phyloP scores from a whole-genome alignment of 352 stramenopile species.

The Plasmopara muralis region DNA sequence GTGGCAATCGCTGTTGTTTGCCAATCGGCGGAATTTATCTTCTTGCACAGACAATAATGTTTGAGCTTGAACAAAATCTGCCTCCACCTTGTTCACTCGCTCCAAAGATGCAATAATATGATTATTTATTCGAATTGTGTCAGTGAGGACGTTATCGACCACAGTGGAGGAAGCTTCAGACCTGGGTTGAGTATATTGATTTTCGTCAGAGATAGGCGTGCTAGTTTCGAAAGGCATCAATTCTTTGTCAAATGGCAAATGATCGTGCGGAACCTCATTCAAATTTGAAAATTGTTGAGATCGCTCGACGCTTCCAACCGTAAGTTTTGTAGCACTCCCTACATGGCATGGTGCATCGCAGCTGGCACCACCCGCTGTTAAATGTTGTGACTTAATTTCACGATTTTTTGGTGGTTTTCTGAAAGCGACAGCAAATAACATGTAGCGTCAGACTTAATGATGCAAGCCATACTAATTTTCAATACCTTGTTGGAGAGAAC shows the following conservation, averaged over 20 bases:
- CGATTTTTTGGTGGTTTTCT: not conserved
- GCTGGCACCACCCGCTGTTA: not conserved
- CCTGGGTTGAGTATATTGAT: not conserved
- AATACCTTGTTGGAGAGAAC: conserved; percentile 19
- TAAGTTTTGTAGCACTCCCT: not conserved
- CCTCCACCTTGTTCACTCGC: conserved; percentile 20
- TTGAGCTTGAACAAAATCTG: conserved; percentile 14
- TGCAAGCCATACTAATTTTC: not conserved
- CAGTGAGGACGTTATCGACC: conserved; percentile 10
- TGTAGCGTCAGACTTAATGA: not conserved
- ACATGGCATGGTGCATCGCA: not conserved
- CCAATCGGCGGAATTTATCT: conserved; percentile 18
- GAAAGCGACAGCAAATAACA: conserved; percentile 5
- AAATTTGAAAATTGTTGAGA: not conserved
- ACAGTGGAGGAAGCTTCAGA: not conserved
- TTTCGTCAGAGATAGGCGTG: conserved; percentile 1
- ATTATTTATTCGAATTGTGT: conserved; percentile 27
- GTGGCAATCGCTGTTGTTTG: conserved; percentile 15
- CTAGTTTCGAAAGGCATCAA: not conserved
- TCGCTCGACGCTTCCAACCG: not conserved
- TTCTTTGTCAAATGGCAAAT: not conserved
- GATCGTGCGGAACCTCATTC: not conserved
- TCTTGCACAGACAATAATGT: conserved; percentile 20
- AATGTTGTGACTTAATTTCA: not conserved
- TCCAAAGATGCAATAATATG: conserved; percentile 29